These are phyloP conservation scores for Comarum palustre DNA, from an alignment of 306 rosid genomes.

Conservation along the genomic window DNA sequence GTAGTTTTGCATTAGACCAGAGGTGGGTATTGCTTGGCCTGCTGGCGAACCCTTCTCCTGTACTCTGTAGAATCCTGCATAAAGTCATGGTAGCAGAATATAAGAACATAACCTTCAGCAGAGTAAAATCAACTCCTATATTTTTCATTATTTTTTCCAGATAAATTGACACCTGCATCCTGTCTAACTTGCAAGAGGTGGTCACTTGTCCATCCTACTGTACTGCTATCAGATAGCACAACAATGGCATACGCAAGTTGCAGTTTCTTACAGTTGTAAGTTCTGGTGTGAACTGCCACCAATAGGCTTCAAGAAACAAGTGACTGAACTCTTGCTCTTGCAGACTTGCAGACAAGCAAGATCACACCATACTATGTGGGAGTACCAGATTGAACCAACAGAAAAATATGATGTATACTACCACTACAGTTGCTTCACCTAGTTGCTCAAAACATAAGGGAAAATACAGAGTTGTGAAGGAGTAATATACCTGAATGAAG, in stretches of 20 bases:
- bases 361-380: neutral
- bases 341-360: no score
- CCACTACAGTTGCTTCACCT: neutral
- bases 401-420: neutral
- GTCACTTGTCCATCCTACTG: constrained; percentile 1
- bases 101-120: constrained; percentile 10
- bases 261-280: no score
- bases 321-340: no score
- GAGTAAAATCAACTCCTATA: neutral
- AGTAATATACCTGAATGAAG: constrained; percentile 75
- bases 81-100: constrained; percentile 14
- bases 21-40: constrained; percentile 87
- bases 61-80: constrained; percentile 78
- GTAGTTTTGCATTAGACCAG: constrained; percentile 49
- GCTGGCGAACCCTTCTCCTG: constrained; percentile 78
- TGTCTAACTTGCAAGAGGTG: neutral
- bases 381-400: no score
- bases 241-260: neutral
- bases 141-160: neutral
- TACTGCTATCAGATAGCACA: constrained; percentile 1
- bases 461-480: neutral
- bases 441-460: neutral
- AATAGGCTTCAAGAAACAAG: no score
- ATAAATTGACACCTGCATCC: neutral
- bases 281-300: no score